Evolutionary conservation across 192 early-diverging fungal species (phyloP).

Genomic region (Coemansia sp.): DNA sequence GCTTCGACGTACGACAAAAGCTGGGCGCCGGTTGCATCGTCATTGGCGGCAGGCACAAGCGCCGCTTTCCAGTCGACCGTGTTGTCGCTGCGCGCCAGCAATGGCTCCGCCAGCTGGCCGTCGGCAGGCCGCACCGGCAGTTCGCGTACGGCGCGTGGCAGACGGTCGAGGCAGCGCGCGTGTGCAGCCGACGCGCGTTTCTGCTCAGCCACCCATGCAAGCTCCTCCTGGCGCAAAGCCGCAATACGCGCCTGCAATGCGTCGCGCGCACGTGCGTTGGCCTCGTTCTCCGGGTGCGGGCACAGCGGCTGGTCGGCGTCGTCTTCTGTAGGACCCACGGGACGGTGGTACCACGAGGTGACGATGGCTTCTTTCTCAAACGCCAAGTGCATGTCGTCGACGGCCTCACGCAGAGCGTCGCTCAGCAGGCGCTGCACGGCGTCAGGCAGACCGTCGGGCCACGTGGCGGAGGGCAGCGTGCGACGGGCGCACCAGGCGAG

Average conservation of each 20-base stretch:
- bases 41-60: neutral
- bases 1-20: slow-evolving; percentile 5
- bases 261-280: slow-evolving; percentile 30
- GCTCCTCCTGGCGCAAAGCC: slow-evolving; percentile 19
- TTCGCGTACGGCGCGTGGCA: slow-evolving; percentile 29
- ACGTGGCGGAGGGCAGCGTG: slow-evolving; percentile 3
- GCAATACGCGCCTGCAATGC: slow-evolving; percentile 21
- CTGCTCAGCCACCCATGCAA: slow-evolving; percentile 40
- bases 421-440: slow-evolving; percentile 19
- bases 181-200: slow-evolving; percentile 33
- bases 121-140: slow-evolving; percentile 8
- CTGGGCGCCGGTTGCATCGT: neutral
- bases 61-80: slow-evolving; percentile 10
- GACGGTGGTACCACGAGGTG: slow-evolving; percentile 52
- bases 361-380: slow-evolving; percentile 44
- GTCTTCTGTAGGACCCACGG: slow-evolving; percentile 6
- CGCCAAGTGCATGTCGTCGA: slow-evolving; percentile 44
- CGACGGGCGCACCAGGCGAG: slow-evolving; percentile 64
- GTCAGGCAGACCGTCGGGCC: slow-evolving; percentile 23
- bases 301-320: slow-evolving; percentile 11
- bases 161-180: slow-evolving; percentile 24
- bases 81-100: slow-evolving; percentile 9
- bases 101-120: neutral
- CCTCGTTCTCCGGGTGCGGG: slow-evolving; percentile 41
- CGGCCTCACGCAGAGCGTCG: slow-evolving; percentile 32